Base-by-base conservation (phyloP, 2,329 filamentous ascomycete species). In the Beauveria sp. region DNA sequence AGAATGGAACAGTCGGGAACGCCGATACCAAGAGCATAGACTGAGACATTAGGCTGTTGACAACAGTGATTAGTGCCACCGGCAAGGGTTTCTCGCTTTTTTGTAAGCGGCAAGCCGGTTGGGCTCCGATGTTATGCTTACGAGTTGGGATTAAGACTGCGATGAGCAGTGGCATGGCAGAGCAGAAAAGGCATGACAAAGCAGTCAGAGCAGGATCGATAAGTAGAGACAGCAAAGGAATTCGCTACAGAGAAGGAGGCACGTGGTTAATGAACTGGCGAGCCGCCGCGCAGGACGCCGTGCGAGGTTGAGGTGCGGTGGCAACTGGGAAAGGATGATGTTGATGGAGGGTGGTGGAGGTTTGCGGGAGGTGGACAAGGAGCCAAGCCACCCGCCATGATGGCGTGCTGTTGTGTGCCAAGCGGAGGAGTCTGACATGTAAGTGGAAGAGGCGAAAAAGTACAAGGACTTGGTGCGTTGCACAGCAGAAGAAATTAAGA, bases 11-110 rank as follows among this genome's bases (percentile, higher is more conserved):
- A 47, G 43, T 38, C 54, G 42, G 54, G 42, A 40, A 49, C 28
- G 43, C 42, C 16, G 34, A 20, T 18, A 47, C 43, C 43, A 49
- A 57, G 54, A 57, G 43, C 9, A 24, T 49, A 46, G 40, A 22
- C 7, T 47, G 54, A 57, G 54, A 57, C 54, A 57, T 47, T 57
- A 26, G 54, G 54, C 54, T 40, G 12, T 22, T 57, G 42, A 10
- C 4, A 42, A 10, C 12, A 38, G 22, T 10, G 12, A 47, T 38
- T 47, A 47, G 43, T 46, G 53, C 28, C 3, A 26, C 24, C 12
- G 47, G 43, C 43, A 45, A 12, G 28, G 4, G 14, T 22, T n/a
- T 16, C 34, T 38, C 34, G 26, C 10, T 12, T 22, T 20, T 47
- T 26, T 57, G 14, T 38, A 18, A 47, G 43, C 28, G 14, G 47